Conservation (phyloP, 2,329 filamentous ascomycete species). For the Hypocrella siamensis region DNA sequence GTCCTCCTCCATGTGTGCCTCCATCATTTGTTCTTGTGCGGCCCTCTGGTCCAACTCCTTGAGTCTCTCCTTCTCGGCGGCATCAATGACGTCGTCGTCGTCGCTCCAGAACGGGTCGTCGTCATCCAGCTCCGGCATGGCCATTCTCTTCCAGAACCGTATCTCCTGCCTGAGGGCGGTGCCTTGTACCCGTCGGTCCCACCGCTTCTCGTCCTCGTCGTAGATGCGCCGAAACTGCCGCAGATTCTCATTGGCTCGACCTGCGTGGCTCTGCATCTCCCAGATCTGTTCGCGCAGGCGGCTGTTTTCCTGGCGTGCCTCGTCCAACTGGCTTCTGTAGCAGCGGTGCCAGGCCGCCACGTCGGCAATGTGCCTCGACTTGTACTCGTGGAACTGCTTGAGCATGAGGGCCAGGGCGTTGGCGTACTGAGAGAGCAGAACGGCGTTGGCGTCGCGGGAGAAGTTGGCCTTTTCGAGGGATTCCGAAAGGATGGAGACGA, state of each 20-base stretch:
- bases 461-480: constrained; percentile 45
- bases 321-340: constrained; percentile 48
- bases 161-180: constrained; percentile 40
- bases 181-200: constrained; percentile 36
- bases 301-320: constrained; percentile 48
- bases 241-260: constrained; percentile 39
- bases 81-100: constrained; percentile 48
- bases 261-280: constrained; percentile 48
- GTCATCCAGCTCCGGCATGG: constrained; percentile 43
- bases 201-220: constrained; percentile 38
- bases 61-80: constrained; percentile 41
- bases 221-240: constrained; percentile 40
- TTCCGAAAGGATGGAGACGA: constrained; percentile 44
- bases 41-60: constrained; percentile 31
- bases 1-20: constrained; percentile 17
- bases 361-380: constrained; percentile 44
- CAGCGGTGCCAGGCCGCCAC: constrained; percentile 49
- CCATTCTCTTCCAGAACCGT: constrained; percentile 51
- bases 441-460: constrained; percentile 44
- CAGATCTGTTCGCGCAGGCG: constrained; percentile 49
- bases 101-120: constrained; percentile 48
- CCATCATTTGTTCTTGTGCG: constrained; percentile 20
- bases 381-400: constrained; percentile 50
- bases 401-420: constrained; percentile 40
- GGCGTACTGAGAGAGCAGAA: constrained; percentile 41